phyloP scores from a whole-genome alignment of 495 filamentous ascomycete species.

The Aspergillus nidulans region DNA sequence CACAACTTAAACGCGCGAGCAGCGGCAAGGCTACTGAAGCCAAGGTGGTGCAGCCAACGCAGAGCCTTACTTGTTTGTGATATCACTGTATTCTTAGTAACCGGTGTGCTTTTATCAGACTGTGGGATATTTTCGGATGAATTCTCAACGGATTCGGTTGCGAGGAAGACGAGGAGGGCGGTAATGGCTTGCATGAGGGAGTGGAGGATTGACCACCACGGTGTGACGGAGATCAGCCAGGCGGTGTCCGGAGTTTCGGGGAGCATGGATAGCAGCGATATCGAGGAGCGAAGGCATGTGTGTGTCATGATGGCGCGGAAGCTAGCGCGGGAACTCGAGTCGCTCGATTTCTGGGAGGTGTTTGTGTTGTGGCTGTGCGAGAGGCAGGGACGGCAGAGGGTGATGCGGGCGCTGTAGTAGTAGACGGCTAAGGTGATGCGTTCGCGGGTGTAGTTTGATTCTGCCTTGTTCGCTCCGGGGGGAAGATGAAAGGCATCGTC shows the following conservation, averaged over 20 bases:
- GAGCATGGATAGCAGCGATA: slow-evolving; percentile 48
- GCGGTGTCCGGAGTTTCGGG: slow-evolving; percentile 31
- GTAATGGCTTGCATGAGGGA: slow-evolving; percentile 58
- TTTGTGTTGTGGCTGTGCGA: slow-evolving; percentile 14
- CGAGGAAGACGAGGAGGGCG: slow-evolving; percentile 53
- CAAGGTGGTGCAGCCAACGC: slow-evolving; percentile 44
- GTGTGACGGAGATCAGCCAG: slow-evolving; percentile 44
- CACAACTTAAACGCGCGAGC: slow-evolving; percentile 47
- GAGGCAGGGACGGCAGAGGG: slow-evolving; percentile 58
- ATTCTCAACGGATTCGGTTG: slow-evolving; percentile 16
- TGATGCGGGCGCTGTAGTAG: slow-evolving; percentile 53
- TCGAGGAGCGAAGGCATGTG: slow-evolving; percentile 42
- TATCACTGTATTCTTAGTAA: too few species aligned
- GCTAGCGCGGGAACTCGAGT: slow-evolving; percentile 28
- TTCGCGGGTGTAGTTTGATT: slow-evolving; percentile 17
- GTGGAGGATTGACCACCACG: slow-evolving; percentile 62
- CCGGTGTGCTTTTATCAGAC: too few species aligned
- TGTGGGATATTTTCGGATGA: too few species aligned
- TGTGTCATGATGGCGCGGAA: slow-evolving; percentile 31
- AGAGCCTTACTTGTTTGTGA: slow-evolving; percentile 49
- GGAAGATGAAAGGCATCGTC: slow-evolving; percentile 7
- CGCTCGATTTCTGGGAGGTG: slow-evolving; percentile 1
- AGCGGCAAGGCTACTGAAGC: slow-evolving; percentile 35
- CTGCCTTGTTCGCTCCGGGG: background rate
- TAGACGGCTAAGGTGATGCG: slow-evolving; percentile 45